Base-by-base conservation (phyloP, 1,284 basidiomycete species). In the Cutaneotrichosporon spelunceum region DNA sequence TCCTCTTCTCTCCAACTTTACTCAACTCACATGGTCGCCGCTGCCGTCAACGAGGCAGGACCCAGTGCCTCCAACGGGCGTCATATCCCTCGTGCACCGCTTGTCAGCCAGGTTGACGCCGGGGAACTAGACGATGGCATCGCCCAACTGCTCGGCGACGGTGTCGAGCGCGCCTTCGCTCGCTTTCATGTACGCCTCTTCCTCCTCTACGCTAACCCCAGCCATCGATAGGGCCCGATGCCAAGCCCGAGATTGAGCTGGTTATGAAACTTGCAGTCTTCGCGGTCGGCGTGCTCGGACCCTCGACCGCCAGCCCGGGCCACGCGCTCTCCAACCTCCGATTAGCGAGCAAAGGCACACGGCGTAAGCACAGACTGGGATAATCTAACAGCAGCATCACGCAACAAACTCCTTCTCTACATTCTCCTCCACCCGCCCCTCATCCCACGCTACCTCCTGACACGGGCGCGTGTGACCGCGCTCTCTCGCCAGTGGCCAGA, bases 101-200 rank as follows among this genome's bases (percentile, higher is more conserved):
- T 94, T 56, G 93, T 98, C 45, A 89, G 89, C 27, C 92, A 97
- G 79, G 85, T 98, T 53, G 96, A 99, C 78, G 88, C 95, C 1
- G 89, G 93, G 70, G 83, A 95, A 30, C 84, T 99, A 50, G 96
- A 99, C 79, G 86, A 88, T 63, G 93, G 98, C 68, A 84, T 99
- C 19, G 85, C 89, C 21, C 84, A 87, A 27, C 81, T 97, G 64
- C 83, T 99, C 21, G 86, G 87, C 68, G 90, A 91, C 59, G 92
- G 92, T n/a, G 78, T 98, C 49, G 83, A 83, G 64, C 87, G 86
- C 65, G 86, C 92, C 1, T 76, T 97, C n/a, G 81, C 82, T 49
- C 79, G 87, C 19, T 81, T 90, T 53, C 85, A 85, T 67, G 91
- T 93, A 77, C 64, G 86, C 81, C 11, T n/a, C 6, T n/a, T 34